Base-by-base conservation (phyloP, 345 rosid genomes). In the rapeseed (Brassica napus) region DNA sequence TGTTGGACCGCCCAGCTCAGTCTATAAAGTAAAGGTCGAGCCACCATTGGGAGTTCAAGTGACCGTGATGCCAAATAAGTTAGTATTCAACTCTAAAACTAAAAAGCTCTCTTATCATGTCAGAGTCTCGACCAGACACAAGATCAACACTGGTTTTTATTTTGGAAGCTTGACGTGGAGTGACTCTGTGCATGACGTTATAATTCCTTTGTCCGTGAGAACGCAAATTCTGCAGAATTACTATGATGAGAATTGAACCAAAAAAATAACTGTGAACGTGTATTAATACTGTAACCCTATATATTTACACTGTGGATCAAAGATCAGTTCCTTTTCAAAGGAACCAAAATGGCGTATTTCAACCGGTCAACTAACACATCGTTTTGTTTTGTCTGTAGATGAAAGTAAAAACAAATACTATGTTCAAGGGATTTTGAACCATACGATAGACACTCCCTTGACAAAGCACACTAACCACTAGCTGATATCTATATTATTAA, bases 101-200 rank as follows among this genome's bases (percentile, higher is more conserved):
- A 87, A 74, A 59, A 71, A 2, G 66, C 39, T 76, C 23, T 71
- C 76, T 18, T 86, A 79, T 26, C 31, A 26, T n/a, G 80, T 83
- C 6, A 71, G 49, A 16, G 65, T 86, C 8, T 77, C 65, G n/a
- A 52, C 84, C n/a, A 63, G 35, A 8, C 73, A 88, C 30, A 71
- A 58, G 65, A 72, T 80, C 52, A 83, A 85, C 58, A 75, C 88
- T 21, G 85, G 87, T 3, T 88, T 73, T 68, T 79, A 30, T 26
- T 88, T 88, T 76, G 85, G 89, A 23, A 83, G 88, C 78, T 71
- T 88, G 44, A 80, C 82, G 3, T 86, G 89, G 86, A 81, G 42
- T 2, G 79, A 80, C 64, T 79, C 75, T 18, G 18, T 6, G 6
- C 86, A 80, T 34, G 37, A 42, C 44, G 89, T 86, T 11, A 65